These are phyloP conservation scores for Lomentospora prolificans DNA, from an alignment of 2,329 filamentous ascomycete genomes.

Conservation along the genomic window DNA sequence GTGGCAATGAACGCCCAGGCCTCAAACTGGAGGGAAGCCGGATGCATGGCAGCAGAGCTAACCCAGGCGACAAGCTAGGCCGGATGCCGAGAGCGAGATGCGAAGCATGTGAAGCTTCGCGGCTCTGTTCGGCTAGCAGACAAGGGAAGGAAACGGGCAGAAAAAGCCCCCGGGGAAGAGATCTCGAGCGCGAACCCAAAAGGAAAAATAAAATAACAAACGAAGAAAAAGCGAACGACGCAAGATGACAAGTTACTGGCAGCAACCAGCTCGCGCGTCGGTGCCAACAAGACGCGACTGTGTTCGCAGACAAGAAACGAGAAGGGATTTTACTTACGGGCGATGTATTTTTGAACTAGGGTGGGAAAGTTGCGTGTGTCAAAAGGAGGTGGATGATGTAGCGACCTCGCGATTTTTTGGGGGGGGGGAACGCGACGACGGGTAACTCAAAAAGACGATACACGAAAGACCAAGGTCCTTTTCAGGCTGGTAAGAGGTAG, in stretches of 20 bases:
- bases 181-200: no score
- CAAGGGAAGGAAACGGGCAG: no score
- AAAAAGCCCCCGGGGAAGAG: no score
- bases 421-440: not conserved
- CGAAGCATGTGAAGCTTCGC: not conserved
- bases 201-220: no score
- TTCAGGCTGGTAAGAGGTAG: not conserved
- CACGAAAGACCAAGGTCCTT: conserved; percentile 2
- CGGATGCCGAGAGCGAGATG: not conserved
- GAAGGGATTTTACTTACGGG: conserved; percentile 24
- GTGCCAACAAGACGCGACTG: not conserved
- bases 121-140: no score
- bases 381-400: conserved; percentile 3
- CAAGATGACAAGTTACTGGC: no score
- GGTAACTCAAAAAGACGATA: conserved; percentile 6
- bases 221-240: no score
- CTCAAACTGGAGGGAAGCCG: no score
- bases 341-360: conserved; percentile 20
- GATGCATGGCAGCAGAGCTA: not conserved
- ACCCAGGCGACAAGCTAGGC: no score
- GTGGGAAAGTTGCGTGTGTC: conserved; percentile 11
- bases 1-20: no score
- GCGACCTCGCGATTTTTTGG: conserved; percentile 5
- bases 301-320: conserved; percentile 6
- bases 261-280: no score